Evolutionary conservation across 805 yeast genomes (phyloP), one percentile per base, ranked within the genome.

Genomic region (Hanseniaspora hatyaiensis): DNA sequence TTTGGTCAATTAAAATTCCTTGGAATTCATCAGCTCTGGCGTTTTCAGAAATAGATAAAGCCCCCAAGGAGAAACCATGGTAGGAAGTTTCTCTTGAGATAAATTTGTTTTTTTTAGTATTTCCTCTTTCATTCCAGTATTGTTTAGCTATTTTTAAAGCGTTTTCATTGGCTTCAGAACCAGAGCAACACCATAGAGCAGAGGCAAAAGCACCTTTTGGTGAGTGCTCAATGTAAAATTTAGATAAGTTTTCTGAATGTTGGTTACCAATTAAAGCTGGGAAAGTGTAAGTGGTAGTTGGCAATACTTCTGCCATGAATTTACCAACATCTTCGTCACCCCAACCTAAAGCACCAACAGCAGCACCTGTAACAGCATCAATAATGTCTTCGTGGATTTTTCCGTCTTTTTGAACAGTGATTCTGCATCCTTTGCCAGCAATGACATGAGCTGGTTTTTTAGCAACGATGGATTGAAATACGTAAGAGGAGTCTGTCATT

Each of bases 141-240:
- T 71, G 75, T 52, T 65, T 63, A 23, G 75, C 73, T 51, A 78
- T 73, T 60, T 77, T 78, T 57, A 78, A 55, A 4, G 81, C 80
- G 39, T 77, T 79, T 58, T 78, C 84, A 56, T 75, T 78, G 29
- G 81, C 75, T 60, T 78, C 84, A 22, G 82, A 68, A 16, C 86
- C 86, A 8, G 80, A 73, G 52, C 77, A 74, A 50, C 74, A 69
- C 62, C 80, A 67, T 38, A 67, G 52, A 13, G 69, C 73, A 22
- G 70, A 62, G 4, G 60, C 52, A 50, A 68, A 69, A 9, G 63
- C 68, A 34, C 60, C 64, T 31, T 62, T 55, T 47, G 70, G 70
- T 16, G 71, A 65, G 41, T 60, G 58, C 3, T 64, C 66, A 50
- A 68, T 60, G 42, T 66, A 70, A 61, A 64, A 68, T 44, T 65